Percentiles rank a stretch among this genome's conserved stretches.
Evolutionary conservation across 768 basidiomycete species (phyloP).

Genomic region (Mycena kentingensis): DNA sequence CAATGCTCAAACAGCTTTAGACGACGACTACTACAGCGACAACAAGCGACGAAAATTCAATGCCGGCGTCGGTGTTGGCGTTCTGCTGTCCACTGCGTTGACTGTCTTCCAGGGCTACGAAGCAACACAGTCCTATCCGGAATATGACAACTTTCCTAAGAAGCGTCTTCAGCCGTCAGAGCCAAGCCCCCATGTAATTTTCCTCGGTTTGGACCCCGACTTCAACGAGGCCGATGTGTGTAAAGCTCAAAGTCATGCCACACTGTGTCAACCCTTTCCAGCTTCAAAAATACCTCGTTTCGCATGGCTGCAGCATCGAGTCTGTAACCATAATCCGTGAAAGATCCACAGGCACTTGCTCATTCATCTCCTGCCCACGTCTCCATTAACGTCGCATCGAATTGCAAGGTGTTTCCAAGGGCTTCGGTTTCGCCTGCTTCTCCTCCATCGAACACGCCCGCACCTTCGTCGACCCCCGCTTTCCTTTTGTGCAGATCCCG

Average conservation of each 20-base stretch:
- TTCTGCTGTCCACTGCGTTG: conserved; percentile 6
- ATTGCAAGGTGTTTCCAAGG: conserved; percentile 87
- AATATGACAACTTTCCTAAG: conserved; percentile 51
- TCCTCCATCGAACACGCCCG: conserved; percentile 81
- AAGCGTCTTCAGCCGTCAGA: conserved; percentile 83
- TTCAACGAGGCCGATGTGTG: conserved; percentile 92
- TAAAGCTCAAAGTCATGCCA: conserved; percentile 40
- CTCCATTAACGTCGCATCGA: conserved; percentile 76
- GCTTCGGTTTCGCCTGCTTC: conserved; percentile 97
- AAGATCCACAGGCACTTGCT: conserved; percentile 93
- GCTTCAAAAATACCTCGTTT: conserved; percentile 78
- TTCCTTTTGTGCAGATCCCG: conserved; percentile 91
- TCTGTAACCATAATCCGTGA: conserved; percentile 96
- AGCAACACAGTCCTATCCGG: conserved; percentile 49
- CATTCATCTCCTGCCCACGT: conserved; percentile 69
- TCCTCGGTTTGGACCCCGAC: conserved; percentile 90
- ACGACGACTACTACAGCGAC: conserved; percentile 69
- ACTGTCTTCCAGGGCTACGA: conserved; percentile 51
- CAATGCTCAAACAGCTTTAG: conserved; percentile 51
- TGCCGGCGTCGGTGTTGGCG: conserved; percentile 57
- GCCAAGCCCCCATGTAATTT: conserved; percentile 91
- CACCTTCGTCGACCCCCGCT: conserved; percentile 87
- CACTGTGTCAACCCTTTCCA: conserved; percentile 47
- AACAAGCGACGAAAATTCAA: conserved; percentile 82
- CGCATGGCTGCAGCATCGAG: conserved; percentile 74